These are phyloP conservation scores for Trichosporon sp. DNA, from an alignment of 1,284 basidiomycete genomes.

Conservation along the genomic window DNA sequence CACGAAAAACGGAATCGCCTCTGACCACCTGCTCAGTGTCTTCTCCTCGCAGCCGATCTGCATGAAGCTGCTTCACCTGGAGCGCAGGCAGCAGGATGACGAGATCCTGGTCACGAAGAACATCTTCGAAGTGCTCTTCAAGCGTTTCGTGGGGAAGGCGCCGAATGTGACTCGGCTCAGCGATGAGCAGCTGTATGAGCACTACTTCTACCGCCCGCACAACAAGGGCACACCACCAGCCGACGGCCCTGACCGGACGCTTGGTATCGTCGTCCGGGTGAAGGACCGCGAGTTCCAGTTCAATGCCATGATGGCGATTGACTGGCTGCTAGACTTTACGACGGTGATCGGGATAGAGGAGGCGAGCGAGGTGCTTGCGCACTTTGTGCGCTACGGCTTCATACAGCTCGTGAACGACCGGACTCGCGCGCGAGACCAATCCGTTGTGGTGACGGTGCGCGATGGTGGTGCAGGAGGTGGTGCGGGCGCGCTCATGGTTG, in stretches of 20 bases:
- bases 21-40: conserved; percentile 80
- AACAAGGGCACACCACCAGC: conserved; percentile 14
- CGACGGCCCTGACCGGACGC: conserved; percentile 43
- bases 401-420: conserved; percentile 65
- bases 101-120: conserved; percentile 93
- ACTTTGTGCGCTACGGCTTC: conserved; percentile 92
- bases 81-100: conserved; percentile 85
- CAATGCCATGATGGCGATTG: conserved; percentile 74
- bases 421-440: conserved; percentile 73
- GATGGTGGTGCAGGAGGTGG: conserved; percentile 43
- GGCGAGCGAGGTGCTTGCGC: conserved; percentile 92
- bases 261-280: conserved; percentile 46
- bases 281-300: conserved; percentile 65
- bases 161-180: conserved; percentile 61
- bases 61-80: conserved; percentile 95
- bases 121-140: conserved; percentile 91
- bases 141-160: conserved; percentile 80
- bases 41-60: conserved; percentile 93
- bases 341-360: conserved; percentile 94
- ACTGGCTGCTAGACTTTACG: conserved; percentile 97
- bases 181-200: conserved; percentile 45
- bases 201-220: conserved; percentile 39
- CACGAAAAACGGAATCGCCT: conserved; percentile 90
- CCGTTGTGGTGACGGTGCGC: conserved; percentile 75
- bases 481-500: conserved; percentile 49